Conservation (phyloP, 2,329 filamentous ascomycete genomes). For the Aspergillus ibericus region DNA sequence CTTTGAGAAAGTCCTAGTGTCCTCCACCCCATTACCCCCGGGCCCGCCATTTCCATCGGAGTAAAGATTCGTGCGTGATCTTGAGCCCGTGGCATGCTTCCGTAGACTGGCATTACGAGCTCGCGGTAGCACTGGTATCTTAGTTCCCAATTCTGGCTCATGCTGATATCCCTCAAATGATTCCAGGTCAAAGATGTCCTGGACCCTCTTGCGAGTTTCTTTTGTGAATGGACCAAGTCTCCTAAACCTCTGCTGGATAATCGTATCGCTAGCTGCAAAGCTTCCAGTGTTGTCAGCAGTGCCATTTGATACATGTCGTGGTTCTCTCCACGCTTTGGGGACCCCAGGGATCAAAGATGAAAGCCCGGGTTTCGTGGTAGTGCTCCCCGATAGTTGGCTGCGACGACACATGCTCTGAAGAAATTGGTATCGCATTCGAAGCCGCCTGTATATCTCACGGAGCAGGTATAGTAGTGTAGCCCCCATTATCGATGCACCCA, state of each 20-base stretch:
- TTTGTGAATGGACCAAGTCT: neutral
- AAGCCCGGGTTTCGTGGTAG: neutral
- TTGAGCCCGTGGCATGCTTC: neutral
- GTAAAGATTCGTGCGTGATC: neutral
- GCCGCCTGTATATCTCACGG: neutral
- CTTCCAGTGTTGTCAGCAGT: neutral
- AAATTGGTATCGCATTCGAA: constrained; percentile 1
- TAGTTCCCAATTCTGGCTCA: neutral
- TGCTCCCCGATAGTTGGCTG: neutral
- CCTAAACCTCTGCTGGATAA: neutral
- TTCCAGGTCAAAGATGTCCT: neutral
- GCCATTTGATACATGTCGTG: neutral
- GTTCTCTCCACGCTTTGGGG: neutral
- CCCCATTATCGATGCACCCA: neutral
- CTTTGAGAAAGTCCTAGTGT: neutral
- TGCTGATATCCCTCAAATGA: neutral
- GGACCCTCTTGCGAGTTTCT: neutral
- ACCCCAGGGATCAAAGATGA: neutral
- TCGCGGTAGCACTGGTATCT: neutral
- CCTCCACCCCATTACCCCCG: neutral
- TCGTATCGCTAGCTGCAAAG: neutral
- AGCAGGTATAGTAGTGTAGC: neutral
- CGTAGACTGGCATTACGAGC: neutral
- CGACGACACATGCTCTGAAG: neutral
- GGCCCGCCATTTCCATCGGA: neutral